These are phyloP conservation scores for Fragilariopsis cylindrus DNA, from an alignment of 108 stramenopile genomes.

Conservation along the genomic window DNA sequence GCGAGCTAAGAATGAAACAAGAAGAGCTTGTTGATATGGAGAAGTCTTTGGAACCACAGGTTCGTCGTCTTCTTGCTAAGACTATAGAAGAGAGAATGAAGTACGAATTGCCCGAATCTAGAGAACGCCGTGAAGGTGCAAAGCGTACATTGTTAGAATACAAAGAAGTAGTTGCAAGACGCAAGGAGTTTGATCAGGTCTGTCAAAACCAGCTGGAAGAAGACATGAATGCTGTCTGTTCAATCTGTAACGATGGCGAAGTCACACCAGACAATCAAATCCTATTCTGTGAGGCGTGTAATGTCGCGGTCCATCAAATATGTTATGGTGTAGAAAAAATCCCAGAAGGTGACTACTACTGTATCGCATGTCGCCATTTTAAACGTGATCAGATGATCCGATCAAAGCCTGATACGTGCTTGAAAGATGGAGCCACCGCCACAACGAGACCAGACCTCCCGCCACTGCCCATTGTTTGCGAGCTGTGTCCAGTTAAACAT, in stretches of 20 bases:
- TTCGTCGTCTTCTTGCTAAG: conserved; percentile 47
- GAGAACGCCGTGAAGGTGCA: conserved; percentile 29
- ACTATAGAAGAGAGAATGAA: conserved; percentile 49
- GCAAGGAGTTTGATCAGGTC: conserved; percentile 61
- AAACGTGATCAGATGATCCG: conserved; percentile 56
- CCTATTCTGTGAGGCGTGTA: conserved; percentile 89
- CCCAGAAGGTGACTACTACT: conserved; percentile 90
- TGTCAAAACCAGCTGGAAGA: conserved; percentile 76
- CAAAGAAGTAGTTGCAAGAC: conserved; percentile 41
- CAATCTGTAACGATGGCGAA: conserved; percentile 86
- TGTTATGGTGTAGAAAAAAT: conserved; percentile 88
- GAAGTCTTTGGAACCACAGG: conserved; percentile 47
- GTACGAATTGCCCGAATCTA: conserved; percentile 43
- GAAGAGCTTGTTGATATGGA: conserved; percentile 46
- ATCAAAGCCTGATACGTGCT: conserved; percentile 1
- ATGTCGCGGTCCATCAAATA: conserved; percentile 85
- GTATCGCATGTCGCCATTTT: conserved; percentile 73
- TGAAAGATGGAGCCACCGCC: neutral
- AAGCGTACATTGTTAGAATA: conserved; percentile 40
- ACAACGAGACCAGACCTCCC: conserved; percentile 18
- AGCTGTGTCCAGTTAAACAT: conserved; percentile 76
- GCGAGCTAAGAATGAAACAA: conserved; percentile 53
- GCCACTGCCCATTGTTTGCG: conserved; percentile 64
- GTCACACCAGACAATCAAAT: conserved; percentile 89
- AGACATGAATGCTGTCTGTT: conserved; percentile 90